Base-by-base conservation (phyloP, 192 early-diverging fungal genomes). In the Rhizophagus prolifer region DNA sequence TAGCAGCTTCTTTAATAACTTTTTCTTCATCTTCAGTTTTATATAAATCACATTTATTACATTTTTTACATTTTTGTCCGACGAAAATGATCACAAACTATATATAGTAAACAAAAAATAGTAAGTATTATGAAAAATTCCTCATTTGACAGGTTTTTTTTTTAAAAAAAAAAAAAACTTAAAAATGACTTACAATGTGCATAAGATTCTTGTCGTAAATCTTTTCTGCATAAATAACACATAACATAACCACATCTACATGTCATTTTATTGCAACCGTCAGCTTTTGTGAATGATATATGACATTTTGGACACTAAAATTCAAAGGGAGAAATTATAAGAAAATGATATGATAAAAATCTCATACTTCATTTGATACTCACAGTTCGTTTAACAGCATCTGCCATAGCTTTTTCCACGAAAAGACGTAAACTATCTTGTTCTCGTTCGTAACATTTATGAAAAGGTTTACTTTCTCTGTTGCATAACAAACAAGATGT, bases 181-280 rank as follows among this genome's bases (percentile, higher is more conserved):
- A n/a, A n/a, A n/a, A n/a, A n/a, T 1, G 9, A 74, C 72, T 74
- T 74, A 74, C 72, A 90, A 74, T 90, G 89, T 12, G 74, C 34
- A 78, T 90, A 90, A 2, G 83, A 84, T 63, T 86, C 88, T 77
- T 79, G 59, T 5, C 81, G 67, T 70, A 90, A 87, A 65, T 90
- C 87, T 64, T 88, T 85, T 74, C 89, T 79, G 74, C 89, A 90
- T 5, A 89, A 75, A 78, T 90, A 90, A 59, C 89, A 90, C 89
- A 90, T 90, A 7, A 79, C 73, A 77, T 88, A 70, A 81, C 89
- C 89, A 78, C 83, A 86, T 8, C 83, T 74, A 58, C 89, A 90
- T 44, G 81, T 82, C 84, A 90, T 89, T 77, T 90, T 90, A 82
- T 90, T 90, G 79, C 89, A 90, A 1, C 89, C 89, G 79, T 83